A percentile compares a stretch with the other conserved stretches of the same genome.
Conservation (phyloP, 1,139 yeast genomes). For the Pichia sp. region DNA sequence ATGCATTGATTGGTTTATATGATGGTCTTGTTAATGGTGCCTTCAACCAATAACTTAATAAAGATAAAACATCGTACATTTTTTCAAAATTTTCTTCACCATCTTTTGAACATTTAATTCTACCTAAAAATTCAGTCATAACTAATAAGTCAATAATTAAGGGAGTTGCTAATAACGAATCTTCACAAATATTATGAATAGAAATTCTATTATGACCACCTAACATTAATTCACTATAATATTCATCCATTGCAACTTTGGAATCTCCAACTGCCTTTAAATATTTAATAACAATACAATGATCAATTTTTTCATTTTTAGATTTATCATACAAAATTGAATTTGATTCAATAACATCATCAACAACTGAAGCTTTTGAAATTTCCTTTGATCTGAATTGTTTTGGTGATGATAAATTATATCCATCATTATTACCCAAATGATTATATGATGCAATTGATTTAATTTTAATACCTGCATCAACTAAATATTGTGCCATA, state of each 20-base stretch:
- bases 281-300: conserved; percentile 92
- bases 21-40: conserved; percentile 94
- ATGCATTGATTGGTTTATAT: conserved; percentile 83
- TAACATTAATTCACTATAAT: conserved; percentile 91
- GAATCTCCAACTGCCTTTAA: conserved; percentile 93
- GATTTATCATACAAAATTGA: conserved; percentile 78
- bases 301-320: conserved; percentile 75
- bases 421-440: conserved; percentile 95
- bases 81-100: conserved; percentile 44
- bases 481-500: conserved; percentile 89
- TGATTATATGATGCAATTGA: conserved; percentile 95
- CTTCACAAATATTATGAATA: conserved; percentile 94
- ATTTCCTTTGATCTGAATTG: conserved; percentile 96
- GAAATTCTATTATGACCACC: conserved; percentile 96
- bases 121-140: conserved; percentile 81
- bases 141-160: conserved; percentile 86
- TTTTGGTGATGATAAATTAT: conserved; percentile 81
- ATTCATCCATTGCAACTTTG: conserved; percentile 98
- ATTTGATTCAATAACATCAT: conserved; percentile 89
- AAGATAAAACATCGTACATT: conserved; percentile 80
- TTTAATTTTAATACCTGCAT: conserved; percentile 93
- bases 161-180: conserved; percentile 90
- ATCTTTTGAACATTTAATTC: conserved; percentile 69
- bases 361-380: conserved; percentile 87
- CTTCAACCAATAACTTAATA: conserved; percentile 92